Evolutionary conservation across 257 asterid species (phyloP), one percentile per base, ranked within the genome.

Genomic region (Jaltomata sinuosa): DNA sequence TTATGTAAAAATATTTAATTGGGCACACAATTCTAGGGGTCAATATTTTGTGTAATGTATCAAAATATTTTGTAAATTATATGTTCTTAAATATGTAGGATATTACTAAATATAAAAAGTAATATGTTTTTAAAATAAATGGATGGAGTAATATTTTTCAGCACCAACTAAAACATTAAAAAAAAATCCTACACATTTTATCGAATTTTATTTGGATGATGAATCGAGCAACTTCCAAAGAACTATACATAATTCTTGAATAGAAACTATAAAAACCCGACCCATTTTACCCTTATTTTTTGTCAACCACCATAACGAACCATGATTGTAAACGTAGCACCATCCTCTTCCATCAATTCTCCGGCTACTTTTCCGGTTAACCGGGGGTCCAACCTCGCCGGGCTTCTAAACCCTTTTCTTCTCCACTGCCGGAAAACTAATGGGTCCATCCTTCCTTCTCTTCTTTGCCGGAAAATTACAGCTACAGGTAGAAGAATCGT

Each of bases 261-360:
- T 34, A 68, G 6, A 68, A 36, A 1, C 31, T 69, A 69, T 69
- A 36, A 36, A 69, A 38, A 11, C 6, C 53, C 32, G 19, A 40
- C 34, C 79, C 19, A 1, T 12, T 71, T 21, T n/a, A 38, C 5
- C 32, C 10, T 4, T 15, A n/a, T 18, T 69, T 38, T 10, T 10
- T 5, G 3, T 40, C 15, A 68, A 57, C 84, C 15, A 14, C 3
- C 18, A 3, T 31, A 49, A 25, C 31, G 22, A 8, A 54, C 69
- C 79, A 77, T 76, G 89, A 81, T 18, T 31, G 67, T 83, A 29
- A 62, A 69, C 57, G 78, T 52, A 31, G 57, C 78, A 42, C 87
- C 84, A 3, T 83, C 40, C 21, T 19, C 81, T 19, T 6, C 85
- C 50, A 54, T 14, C 80, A 74, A 74, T 74, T 74, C 76, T 11